These are phyloP conservation scores for Botryotinia calthae DNA, from an alignment of 2,329 filamentous ascomycete species.

Conservation along the genomic window DNA sequence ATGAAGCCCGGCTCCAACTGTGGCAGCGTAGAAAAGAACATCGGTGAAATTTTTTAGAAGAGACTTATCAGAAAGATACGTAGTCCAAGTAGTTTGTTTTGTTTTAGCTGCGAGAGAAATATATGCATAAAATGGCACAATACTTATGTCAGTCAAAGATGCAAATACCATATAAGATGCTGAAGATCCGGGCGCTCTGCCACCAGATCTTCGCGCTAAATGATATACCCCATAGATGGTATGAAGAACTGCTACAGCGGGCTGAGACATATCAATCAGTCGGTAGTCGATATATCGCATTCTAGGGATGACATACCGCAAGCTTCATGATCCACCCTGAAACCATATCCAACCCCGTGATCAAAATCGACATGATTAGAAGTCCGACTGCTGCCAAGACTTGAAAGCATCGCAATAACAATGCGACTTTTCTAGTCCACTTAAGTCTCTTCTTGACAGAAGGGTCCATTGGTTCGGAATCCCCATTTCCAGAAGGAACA, in stretches of 20 bases:
- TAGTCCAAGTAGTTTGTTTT: conserved; percentile 56
- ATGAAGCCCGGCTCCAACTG: conserved; percentile 65
- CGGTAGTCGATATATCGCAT: background rate
- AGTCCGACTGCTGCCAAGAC: conserved; percentile 68
- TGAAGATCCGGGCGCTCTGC: conserved; percentile 73
- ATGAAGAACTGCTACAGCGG: conserved; percentile 70
- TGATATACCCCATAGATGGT: conserved; percentile 79
- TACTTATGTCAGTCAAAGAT: conserved; percentile 62
- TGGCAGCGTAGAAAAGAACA: conserved; percentile 66
- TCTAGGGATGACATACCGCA: conserved; percentile 54
- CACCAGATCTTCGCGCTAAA: conserved; percentile 65
- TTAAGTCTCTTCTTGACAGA: conserved; percentile 70
- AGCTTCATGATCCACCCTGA: conserved; percentile 75
- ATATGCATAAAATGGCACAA: conserved; percentile 56
- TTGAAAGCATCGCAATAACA: conserved; percentile 64
- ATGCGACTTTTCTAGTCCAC: conserved; percentile 64
- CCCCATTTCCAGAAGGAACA: conserved; percentile 58
- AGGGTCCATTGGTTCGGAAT: conserved; percentile 64
- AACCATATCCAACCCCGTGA: conserved; percentile 62
- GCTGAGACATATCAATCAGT: conserved; percentile 49
- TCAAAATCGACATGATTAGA: conserved; percentile 72
- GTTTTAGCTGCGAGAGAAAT: conserved; percentile 48
- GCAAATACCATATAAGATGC: conserved; percentile 89
- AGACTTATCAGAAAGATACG: conserved; percentile 58
- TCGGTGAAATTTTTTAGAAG: conserved; percentile 60